Conservation (phyloP, 768 basidiomycete species). For the Calocera cornea region DNA sequence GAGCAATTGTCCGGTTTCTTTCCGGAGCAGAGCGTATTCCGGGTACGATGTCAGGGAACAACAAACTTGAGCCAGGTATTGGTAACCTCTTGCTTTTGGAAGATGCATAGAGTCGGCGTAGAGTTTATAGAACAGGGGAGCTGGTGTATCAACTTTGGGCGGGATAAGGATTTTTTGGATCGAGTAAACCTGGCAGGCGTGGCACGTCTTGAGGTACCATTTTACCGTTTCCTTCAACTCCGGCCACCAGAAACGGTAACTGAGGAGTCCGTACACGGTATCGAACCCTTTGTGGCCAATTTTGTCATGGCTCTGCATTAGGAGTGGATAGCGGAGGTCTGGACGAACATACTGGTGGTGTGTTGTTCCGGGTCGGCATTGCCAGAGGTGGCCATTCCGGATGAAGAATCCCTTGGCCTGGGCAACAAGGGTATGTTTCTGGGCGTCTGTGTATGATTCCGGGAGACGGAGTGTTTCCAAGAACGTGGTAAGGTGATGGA, state of each 20-base stretch:
- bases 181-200: constrained; percentile 28
- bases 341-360: too few relatives aligned
- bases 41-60: constrained; percentile 26
- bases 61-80: constrained; percentile 25
- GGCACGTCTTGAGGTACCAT: constrained; percentile 26
- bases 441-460: too few relatives aligned
- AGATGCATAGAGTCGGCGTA: constrained; percentile 34
- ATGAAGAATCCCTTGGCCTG: too few relatives aligned
- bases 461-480: too few relatives aligned
- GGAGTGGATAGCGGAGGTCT: too few relatives aligned
- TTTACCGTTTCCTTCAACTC: constrained; percentile 20
- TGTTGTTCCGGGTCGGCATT: too few relatives aligned
- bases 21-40: constrained; percentile 22
- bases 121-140: constrained; percentile 25
- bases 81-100: constrained; percentile 23
- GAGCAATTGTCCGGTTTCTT: constrained; percentile 21
- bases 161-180: constrained; percentile 17
- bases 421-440: too few relatives aligned
- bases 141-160: constrained; percentile 16
- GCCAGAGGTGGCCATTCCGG: too few relatives aligned
- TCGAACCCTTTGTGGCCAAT: background rate
- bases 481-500: too few relatives aligned
- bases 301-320: constrained; percentile 2
- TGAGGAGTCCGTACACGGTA: background rate
- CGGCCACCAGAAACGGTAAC: constrained; percentile 23